phyloP scores from a whole-genome alignment of 306 rosid species.

The Alnus glutinosa region DNA sequence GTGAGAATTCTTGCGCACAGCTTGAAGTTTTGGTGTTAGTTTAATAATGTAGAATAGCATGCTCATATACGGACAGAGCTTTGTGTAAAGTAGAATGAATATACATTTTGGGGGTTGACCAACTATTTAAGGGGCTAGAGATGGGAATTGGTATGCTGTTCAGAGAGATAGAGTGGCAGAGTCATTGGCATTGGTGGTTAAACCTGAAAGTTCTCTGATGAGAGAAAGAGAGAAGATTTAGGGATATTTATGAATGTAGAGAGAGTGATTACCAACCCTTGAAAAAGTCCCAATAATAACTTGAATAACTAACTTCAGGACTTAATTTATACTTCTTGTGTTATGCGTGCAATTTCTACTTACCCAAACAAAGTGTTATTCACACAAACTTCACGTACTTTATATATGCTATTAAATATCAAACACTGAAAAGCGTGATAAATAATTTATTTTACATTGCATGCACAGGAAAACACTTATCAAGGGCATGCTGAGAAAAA shows the following conservation, averaged over 20 bases:
- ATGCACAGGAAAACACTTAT: conserved; percentile 86
- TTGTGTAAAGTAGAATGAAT: background rate
- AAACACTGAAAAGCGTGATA: conserved; percentile 11
- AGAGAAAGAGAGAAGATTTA: background rate
- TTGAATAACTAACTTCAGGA: too few relatives aligned
- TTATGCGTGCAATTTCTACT: too few relatives aligned
- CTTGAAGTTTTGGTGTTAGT: background rate
- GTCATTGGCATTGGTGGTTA: background rate
- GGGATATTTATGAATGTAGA: background rate
- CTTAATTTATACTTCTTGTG: too few relatives aligned
- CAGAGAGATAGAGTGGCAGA: background rate
- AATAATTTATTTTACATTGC: conserved; percentile 16
- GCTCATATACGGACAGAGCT: background rate
- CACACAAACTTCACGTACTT: conserved; percentile 8
- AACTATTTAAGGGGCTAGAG: background rate
- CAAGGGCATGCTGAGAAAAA: conserved; percentile 97
- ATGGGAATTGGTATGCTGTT: too few relatives aligned
- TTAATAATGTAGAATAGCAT: background rate
- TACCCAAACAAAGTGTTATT: background rate
- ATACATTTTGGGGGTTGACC: background rate
- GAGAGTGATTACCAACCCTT: background rate
- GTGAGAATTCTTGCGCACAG: background rate
- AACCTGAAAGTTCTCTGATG: background rate
- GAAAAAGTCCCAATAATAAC: background rate
- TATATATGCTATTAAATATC: conserved; percentile 15